Conservation (phyloP, 371 early-diverging fungal species). For the Umbelopsis sp. region DNA sequence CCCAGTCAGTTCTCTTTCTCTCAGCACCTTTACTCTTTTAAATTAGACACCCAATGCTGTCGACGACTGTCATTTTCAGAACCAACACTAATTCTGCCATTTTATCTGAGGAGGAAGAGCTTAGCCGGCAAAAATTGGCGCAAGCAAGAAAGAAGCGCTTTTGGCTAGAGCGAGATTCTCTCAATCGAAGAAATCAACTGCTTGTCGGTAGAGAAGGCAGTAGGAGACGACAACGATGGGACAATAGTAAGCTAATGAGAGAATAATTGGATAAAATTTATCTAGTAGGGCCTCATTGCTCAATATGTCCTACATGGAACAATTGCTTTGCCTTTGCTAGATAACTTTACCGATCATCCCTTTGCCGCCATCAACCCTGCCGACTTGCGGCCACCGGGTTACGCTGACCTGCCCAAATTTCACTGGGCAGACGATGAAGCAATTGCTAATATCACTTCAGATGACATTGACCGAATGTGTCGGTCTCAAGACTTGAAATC, state of each 20-base stretch:
- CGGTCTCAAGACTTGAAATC: background rate
- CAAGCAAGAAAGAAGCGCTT: slow-evolving; percentile 21
- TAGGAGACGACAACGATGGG: slow-evolving; percentile 39
- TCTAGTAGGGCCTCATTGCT: slow-evolving; percentile 15
- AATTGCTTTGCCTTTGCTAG: slow-evolving; percentile 21
- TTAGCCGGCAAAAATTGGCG: background rate
- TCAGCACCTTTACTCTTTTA: background rate
- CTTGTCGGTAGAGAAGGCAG: slow-evolving; percentile 41
- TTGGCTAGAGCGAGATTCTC: slow-evolving; percentile 24
- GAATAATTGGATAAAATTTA: background rate
- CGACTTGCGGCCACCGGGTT: slow-evolving; percentile 41
- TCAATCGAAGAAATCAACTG: slow-evolving; percentile 21
- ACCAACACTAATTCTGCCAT: background rate
- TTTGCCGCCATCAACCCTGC: slow-evolving; percentile 37
- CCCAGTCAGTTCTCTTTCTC: background rate
- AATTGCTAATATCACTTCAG: slow-evolving; percentile 18
- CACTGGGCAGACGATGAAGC: slow-evolving; percentile 22
- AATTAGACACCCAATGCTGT: slow-evolving; percentile 22
- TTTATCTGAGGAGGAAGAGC: background rate
- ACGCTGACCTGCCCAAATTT: slow-evolving; percentile 23
- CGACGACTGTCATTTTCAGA: slow-evolving; percentile 13
- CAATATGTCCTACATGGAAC: background rate
- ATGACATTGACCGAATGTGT: slow-evolving; percentile 5
- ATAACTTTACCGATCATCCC: slow-evolving; percentile 41
- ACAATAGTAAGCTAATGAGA: slow-evolving; percentile 31